A percentile compares a stretch with the other conserved stretches of the same genome.
phyloP scores from a whole-genome alignment of 2,329 filamentous ascomycete species.

The Cladosporium austrohemisphaericum region DNA sequence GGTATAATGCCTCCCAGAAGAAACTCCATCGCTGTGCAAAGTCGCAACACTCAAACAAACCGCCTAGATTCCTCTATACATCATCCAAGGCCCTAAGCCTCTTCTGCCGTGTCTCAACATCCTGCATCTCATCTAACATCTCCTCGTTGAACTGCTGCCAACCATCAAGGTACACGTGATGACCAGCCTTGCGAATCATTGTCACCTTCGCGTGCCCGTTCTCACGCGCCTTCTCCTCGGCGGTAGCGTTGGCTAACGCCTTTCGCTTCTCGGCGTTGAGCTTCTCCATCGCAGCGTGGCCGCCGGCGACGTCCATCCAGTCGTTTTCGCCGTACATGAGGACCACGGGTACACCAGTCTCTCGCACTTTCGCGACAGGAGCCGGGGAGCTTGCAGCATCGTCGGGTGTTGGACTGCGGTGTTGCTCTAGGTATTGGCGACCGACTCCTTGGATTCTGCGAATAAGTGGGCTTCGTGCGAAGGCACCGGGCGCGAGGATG shows the following conservation, averaged over 20 bases:
- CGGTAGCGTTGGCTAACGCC: conserved; percentile 58
- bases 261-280: conserved; percentile 64
- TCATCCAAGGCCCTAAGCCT: conserved; percentile 18
- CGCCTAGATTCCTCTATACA: no score
- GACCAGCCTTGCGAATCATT: conserved; percentile 67
- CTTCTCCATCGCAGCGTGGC: conserved; percentile 73
- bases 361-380: conserved; percentile 35
- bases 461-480: conserved; percentile 82
- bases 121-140: conserved; percentile 63
- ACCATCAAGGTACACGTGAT: conserved; percentile 69
- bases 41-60: no score
- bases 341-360: conserved; percentile 74
- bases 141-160: conserved; percentile 66
- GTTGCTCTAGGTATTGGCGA: conserved; percentile 55
- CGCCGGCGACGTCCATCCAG: conserved; percentile 96
- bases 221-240: conserved; percentile 67
- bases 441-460: conserved; percentile 82
- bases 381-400: conserved; percentile 21
- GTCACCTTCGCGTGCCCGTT: conserved; percentile 79
- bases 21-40: conserved; percentile 10
- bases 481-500: conserved; percentile 88
- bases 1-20: not conserved
- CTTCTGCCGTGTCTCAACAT: conserved; percentile 48
- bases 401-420: conserved; percentile 28
- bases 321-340: conserved; percentile 97